These are phyloP conservation scores for Francoa sonchifolia DNA, from an alignment of 441 rosid genomes.

Conservation along the genomic window DNA sequence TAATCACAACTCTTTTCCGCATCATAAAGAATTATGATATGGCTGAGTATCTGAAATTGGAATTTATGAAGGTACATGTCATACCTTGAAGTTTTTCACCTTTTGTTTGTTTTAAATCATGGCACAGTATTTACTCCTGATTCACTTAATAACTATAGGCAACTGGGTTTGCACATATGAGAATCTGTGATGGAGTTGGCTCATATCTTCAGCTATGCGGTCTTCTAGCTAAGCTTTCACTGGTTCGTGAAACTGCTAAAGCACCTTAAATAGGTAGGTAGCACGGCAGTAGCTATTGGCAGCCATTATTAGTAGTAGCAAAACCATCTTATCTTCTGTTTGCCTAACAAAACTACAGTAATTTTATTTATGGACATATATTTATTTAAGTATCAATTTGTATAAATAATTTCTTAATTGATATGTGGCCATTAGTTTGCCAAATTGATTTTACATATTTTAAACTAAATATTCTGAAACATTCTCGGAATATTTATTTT, in stretches of 20 bases:
- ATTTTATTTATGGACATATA: too few relatives aligned
- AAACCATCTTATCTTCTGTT: too few relatives aligned
- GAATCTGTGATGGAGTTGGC: slow-evolving; percentile 92
- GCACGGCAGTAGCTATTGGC: too few relatives aligned
- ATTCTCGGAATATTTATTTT: too few relatives aligned
- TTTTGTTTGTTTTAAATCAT: background rate
- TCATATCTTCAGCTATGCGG: slow-evolving; percentile 90
- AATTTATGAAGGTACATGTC: slow-evolving; percentile 75
- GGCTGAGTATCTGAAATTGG: slow-evolving; percentile 85
- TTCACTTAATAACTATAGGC: slow-evolving; percentile 35
- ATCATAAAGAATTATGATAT: slow-evolving; percentile 80
- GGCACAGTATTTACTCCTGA: background rate
- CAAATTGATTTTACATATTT: too few relatives aligned
- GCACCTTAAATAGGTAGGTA: slow-evolving; percentile 37
- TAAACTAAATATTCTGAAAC: too few relatives aligned
- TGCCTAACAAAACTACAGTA: too few relatives aligned
- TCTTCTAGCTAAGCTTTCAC: slow-evolving; percentile 71
- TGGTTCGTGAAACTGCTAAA: slow-evolving; percentile 64
- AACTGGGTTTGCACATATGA: slow-evolving; percentile 94
- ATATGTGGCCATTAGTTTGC: too few relatives aligned
- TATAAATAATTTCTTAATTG: too few relatives aligned
- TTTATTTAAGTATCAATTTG: too few relatives aligned
- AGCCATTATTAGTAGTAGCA: too few relatives aligned
- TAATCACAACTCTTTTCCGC: slow-evolving; percentile 83
- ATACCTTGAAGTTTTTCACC: background rate